Base-by-base conservation (phyloP, 2,329 filamentous ascomycete genomes). In the Raffaelea albimanens region DNA sequence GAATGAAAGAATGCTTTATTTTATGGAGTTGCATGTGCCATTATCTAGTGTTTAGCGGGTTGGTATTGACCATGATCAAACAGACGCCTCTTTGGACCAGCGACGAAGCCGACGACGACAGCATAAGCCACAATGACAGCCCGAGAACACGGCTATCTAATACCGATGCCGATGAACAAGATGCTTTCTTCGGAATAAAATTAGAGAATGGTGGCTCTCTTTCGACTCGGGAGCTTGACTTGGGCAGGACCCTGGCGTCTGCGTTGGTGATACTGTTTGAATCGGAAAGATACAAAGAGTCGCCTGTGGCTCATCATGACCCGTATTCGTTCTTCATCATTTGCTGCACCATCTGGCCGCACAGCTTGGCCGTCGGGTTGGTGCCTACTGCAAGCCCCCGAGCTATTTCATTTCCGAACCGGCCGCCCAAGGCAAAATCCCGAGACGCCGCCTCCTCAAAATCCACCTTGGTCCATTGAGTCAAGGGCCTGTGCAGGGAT, bases 251-350 rank as follows among this genome's bases (percentile, higher is more conserved):
- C 10, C 9, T 20, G n/a, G 10, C 38, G 38, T 18, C 34, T 7
- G 7, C 13, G 5, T 38, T 18, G 5, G 18, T 16, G 34, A 4
- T 16, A 19, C 33, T 25, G 40, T 19, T 39, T 39, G 21, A 18
- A 29, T 19, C 31, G 31, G 16, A 9, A 34, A 21, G 29, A 20
- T 19, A 9, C 9, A 20, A 11, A 9, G 14, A 11, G n/a, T 22
- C 36, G n/a, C n/a, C n/a, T n/a, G n/a, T n/a, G n/a, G n/a, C n/a
- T 20, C 34, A 29, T 34, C n/a, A 25, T 41, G 13, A 44, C 2
- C 75, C 76, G 55, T 81, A 82, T 60, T 85, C 82, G 61, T 78
- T 82, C 66, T 73, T 81, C 78, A 85, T 80, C 43, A 80, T 81
- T 63, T 83, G 78, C 44, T 76, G 72, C 34, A 85, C 81, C 60